Conservation (phyloP, 108 stramenopile genomes). For the Cyclotella kingstonii region DNA sequence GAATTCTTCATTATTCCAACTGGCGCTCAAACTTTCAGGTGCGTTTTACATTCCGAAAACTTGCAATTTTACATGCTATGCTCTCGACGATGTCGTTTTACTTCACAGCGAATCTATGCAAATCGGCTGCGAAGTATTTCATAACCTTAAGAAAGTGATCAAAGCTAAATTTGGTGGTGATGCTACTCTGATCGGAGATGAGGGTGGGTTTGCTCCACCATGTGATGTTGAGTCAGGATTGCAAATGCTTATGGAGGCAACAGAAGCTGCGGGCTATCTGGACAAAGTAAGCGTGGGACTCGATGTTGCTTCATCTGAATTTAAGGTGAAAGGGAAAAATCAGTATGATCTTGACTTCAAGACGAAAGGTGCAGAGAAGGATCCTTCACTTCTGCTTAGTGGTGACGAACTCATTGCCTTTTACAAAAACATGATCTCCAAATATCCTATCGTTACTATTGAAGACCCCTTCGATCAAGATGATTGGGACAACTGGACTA, state of each 20-base stretch:
- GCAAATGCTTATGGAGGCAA: constrained; percentile 98
- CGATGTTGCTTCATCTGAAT: constrained; percentile 98
- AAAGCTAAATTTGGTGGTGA: constrained; percentile 98
- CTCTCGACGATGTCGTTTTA: neutral
- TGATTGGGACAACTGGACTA: constrained; percentile 97
- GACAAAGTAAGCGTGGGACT: constrained; percentile 96
- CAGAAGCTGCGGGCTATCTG: constrained; percentile 91
- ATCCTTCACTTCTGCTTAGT: constrained; percentile 74
- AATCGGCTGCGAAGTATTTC: constrained; percentile 99
- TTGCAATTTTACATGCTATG: neutral
- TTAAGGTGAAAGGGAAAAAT: constrained; percentile 91
- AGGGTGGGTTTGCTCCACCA: constrained; percentile 99
- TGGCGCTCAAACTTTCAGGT: constrained; percentile 88
- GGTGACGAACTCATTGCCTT: constrained; percentile 94
- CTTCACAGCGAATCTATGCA: constrained; percentile 83
- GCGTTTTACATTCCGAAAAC: neutral
- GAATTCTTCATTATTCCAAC: constrained; percentile 99
- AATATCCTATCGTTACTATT: constrained; percentile 98
- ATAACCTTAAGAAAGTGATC: constrained; percentile 96
- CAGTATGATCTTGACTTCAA: constrained; percentile 99
- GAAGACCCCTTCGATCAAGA: constrained; percentile 99
- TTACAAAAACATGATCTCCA: constrained; percentile 86
- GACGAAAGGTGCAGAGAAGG: constrained; percentile 79
- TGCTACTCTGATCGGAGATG: constrained; percentile 98
- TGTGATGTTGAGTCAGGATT: constrained; percentile 90